Percentiles rank a stretch among this genome's conserved stretches.
phyloP scores from a whole-genome alignment of 768 basidiomycete species.

The Rhizopogon salebrosus region DNA sequence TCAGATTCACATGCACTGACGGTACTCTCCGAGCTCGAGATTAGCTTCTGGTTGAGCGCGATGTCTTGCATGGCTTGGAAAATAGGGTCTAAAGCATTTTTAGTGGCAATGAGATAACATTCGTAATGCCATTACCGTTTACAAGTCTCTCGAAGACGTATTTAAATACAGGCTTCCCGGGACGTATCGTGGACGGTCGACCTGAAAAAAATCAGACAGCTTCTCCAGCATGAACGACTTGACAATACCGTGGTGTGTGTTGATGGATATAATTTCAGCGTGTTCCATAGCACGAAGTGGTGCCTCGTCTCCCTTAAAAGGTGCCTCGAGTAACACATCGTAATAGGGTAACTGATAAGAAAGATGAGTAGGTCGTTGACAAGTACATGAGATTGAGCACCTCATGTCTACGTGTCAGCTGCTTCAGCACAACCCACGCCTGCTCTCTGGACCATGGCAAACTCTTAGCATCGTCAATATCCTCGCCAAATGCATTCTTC shows the following conservation, averaged over 20 bases:
- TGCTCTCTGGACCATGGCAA: conserved; percentile 85
- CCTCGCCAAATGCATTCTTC: conserved; percentile 92
- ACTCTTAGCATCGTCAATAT: conserved; percentile 78
- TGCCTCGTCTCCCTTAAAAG: conserved; percentile 88
- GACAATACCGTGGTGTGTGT: conserved; percentile 61
- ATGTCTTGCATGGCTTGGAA: conserved; percentile 84
- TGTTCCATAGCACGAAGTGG: conserved; percentile 83
- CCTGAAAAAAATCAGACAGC: conserved; percentile 37
- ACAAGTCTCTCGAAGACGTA: conserved; percentile 82
- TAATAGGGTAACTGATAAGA: conserved; percentile 68
- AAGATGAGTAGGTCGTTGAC: conserved; percentile 7
- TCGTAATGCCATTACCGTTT: conserved; percentile 41
- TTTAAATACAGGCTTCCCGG: conserved; percentile 87
- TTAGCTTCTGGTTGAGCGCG: conserved; percentile 66
- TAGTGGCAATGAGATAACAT: not conserved
- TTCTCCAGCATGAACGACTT: not conserved
- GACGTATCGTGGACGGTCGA: conserved; percentile 75
- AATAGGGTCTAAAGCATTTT: conserved; percentile 47
- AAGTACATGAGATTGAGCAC: conserved; percentile 30
- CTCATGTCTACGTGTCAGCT: conserved; percentile 63
- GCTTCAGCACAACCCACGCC: conserved; percentile 78
- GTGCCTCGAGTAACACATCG: conserved; percentile 73
- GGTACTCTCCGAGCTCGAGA: conserved; percentile 52
- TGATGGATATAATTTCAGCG: conserved; percentile 79
- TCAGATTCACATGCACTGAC: conserved; percentile 76